phyloP scores from a whole-genome alignment of 2,329 filamentous ascomycete genomes.

The Xylaria sp. region DNA sequence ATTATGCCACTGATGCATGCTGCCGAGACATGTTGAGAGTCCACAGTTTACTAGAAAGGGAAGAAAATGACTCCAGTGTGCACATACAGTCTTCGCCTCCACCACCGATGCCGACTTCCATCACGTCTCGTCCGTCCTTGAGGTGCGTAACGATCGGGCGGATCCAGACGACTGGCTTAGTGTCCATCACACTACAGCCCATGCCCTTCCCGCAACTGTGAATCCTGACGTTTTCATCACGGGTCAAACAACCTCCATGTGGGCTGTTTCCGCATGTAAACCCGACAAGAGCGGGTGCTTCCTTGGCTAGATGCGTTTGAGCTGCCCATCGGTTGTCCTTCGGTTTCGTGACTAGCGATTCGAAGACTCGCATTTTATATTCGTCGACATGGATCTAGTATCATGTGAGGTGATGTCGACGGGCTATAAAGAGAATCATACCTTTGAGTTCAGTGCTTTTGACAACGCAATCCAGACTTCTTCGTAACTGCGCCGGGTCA shows the following conservation, averaged over 20 bases:
- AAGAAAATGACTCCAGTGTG: too few species aligned
- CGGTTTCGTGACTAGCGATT: constrained; percentile 63
- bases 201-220: constrained; percentile 87
- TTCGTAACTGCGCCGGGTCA: constrained; percentile 69
- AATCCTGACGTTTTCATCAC: constrained; percentile 69
- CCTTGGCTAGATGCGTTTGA: constrained; percentile 60
- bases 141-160: constrained; percentile 78
- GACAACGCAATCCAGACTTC: constrained; percentile 89
- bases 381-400: constrained; percentile 80
- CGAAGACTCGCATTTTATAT: constrained; percentile 81
- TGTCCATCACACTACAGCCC: constrained; percentile 62
- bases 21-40: too few species aligned
- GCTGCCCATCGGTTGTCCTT: constrained; percentile 53
- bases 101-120: constrained; percentile 81
- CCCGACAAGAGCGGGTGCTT: constrained; percentile 76
- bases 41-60: too few species aligned
- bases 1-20: too few species aligned
- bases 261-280: constrained; percentile 78
- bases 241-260: constrained; percentile 77
- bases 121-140: constrained; percentile 68
- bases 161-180: constrained; percentile 74
- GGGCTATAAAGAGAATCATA: constrained; percentile 45
- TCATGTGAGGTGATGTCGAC: constrained; percentile 17
- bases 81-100: constrained; percentile 80
- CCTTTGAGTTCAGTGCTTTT: constrained; percentile 71